phyloP scores from a whole-genome alignment of 2,329 filamentous ascomycete species.

The Beauveria sp. region DNA sequence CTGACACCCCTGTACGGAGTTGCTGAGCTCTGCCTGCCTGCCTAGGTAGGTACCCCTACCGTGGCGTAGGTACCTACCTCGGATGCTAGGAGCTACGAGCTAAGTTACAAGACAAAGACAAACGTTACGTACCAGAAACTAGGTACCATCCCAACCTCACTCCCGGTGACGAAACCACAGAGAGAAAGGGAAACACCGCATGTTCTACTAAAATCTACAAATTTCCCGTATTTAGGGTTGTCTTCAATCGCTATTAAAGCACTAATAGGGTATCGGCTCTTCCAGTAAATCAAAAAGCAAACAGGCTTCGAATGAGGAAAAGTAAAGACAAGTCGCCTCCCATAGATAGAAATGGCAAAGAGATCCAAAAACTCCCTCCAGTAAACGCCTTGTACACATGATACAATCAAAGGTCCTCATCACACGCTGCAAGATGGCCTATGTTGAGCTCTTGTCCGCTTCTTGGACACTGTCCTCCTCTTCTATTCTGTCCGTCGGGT shows the following conservation, averaged over 20 bases:
- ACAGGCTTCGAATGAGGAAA: constrained; percentile 2
- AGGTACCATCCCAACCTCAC: no score
- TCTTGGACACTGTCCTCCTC: constrained; percentile 23
- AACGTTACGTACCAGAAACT: no score
- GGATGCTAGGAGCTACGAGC: no score
- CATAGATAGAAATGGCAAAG: not conserved
- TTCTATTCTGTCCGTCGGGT: constrained; percentile 28
- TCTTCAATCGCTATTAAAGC: constrained; percentile 6
- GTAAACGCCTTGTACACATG: not conserved
- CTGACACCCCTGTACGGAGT: not conserved
- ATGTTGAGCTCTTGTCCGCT: not conserved
- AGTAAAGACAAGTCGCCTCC: not conserved
- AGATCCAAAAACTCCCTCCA: constrained; percentile 3
- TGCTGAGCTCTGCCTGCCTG: not conserved
- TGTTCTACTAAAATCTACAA: not conserved
- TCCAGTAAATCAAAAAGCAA: not conserved
- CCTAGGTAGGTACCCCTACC: not conserved
- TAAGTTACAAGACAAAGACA: no score
- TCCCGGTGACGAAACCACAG: no score
- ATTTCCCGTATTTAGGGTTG: not conserved
- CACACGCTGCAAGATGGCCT: not conserved
- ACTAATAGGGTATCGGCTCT: constrained; percentile 5
- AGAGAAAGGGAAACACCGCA: no score
- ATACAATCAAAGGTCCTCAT: not conserved
- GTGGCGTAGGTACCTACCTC: no score